Percentiles rank a stretch among this genome's conserved stretches.
Evolutionary conservation across 2,329 filamentous ascomycete species (phyloP).

Genomic region (Nannizziopsis barbatae): DNA sequence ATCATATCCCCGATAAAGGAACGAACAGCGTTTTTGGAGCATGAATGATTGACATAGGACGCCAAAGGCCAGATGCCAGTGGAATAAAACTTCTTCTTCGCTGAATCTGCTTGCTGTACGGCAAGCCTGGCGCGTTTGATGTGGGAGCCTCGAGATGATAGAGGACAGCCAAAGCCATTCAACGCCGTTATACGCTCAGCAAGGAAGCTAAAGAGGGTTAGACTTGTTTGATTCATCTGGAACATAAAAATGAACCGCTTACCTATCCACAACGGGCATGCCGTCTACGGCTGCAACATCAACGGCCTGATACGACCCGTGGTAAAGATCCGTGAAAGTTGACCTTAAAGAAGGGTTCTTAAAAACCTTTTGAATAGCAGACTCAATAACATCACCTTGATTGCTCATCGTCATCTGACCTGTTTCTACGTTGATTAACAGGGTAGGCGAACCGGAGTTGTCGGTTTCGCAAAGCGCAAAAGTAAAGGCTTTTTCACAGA

Average conservation of each 20-base stretch:
- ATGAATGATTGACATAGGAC: conserved; percentile 45
- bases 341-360: too few species aligned
- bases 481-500: conserved; percentile 48
- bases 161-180: too few species aligned
- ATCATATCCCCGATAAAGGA: conserved; percentile 47
- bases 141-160: too few species aligned
- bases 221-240: too few species aligned
- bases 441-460: too few species aligned
- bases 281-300: conserved; percentile 26
- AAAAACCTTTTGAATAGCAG: too few species aligned
- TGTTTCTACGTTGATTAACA: too few species aligned
- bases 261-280: conserved; percentile 38
- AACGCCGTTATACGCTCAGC: too few species aligned
- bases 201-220: too few species aligned
- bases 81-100: background rate
- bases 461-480: conserved; percentile 30
- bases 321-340: conserved; percentile 24
- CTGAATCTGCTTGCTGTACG: background rate
- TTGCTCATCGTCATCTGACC: too few species aligned
- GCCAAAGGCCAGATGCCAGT: conserved; percentile 41
- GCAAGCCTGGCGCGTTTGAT: too few species aligned
- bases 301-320: conserved; percentile 32
- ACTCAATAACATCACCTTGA: too few species aligned
- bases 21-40: conserved; percentile 37
- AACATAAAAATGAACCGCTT: conserved; percentile 18